Base-by-base conservation (phyloP, 768 basidiomycete species). In the Dendrothele bispora region DNA sequence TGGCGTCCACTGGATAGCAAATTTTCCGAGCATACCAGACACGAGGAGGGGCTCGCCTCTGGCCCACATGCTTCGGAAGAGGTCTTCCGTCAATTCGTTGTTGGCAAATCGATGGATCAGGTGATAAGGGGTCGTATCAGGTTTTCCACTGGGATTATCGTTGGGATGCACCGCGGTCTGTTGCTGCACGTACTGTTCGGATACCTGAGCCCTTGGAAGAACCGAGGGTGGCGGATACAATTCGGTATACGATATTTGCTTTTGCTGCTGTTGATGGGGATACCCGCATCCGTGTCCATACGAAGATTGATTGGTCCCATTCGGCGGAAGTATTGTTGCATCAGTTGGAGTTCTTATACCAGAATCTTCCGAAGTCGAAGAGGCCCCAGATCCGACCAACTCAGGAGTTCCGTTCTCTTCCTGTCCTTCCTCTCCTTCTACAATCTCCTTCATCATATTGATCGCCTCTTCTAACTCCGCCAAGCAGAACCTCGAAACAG, bases 1-100 rank as follows among this genome's bases (percentile, higher is more conserved):
- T 0, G 95, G 95, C 4, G 78, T 83, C 95, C 95, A 98, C 48
- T 74, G 61, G 51, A 86, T 64, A 55, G 75, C 70, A 64, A 93
- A 86, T 53, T 82, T 78, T 12, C 72, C 57, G 39, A 79, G 65
- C 17, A 91, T 65, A 24, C 75, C 80, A 24, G 82, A 86, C 39
- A 97, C 86, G 25, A 95, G 79, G 7, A 98, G 61, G 2, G 94
- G 90, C 28, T 85, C 72, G 22, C 93, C 93, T 35, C 66, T 66
- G 7, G 63, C 61, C 95, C 95, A 98, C 7, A 91, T 65, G 5
- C 66, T 61, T 40, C 79, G 78, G 68, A 95, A 93, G 14, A 75
- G 58, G 5, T 74, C 70, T 20, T 82, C 78, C 4, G 78, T 77
- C 20, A 91, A 72, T 17, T 78, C 71, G 7, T 66, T 54, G 46